Evolutionary conservation across 2,329 filamentous ascomycete genomes (phyloP).

Genomic region (Phaeosphaeria sp.): DNA sequence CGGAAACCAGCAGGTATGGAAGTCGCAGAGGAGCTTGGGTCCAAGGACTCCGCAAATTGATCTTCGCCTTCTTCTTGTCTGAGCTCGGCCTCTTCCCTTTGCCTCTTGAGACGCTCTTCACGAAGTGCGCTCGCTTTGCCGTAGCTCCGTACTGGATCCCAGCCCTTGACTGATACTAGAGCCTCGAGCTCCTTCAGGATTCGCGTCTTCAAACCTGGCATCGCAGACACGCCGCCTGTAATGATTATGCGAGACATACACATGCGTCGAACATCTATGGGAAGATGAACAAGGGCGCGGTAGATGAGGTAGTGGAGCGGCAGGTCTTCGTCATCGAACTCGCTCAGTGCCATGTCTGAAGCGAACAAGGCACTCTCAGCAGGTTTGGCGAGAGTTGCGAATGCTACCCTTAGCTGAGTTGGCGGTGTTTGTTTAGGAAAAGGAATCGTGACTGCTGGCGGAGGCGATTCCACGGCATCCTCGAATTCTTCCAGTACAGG

Average conservation of each 20-base stretch:
- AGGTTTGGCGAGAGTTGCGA: conserved; percentile 73
- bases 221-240: conserved; percentile 78
- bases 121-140: conserved; percentile 58
- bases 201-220: conserved; percentile 80
- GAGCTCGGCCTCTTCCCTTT: conserved; percentile 30
- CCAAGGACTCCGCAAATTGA: conserved; percentile 27
- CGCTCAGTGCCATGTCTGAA: conserved; percentile 56
- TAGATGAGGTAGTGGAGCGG: conserved; percentile 81
- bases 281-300: conserved; percentile 74
- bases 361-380: conserved; percentile 79
- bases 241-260: conserved; percentile 93
- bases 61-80: conserved; percentile 30
- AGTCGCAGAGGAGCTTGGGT: conserved; percentile 10
- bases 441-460: conserved; percentile 42
- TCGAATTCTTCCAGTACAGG: conserved; percentile 54
- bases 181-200: conserved; percentile 76
- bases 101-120: conserved; percentile 33
- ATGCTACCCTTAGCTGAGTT: conserved; percentile 69
- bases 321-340: conserved; percentile 86
- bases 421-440: conserved; percentile 47
- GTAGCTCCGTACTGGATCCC: conserved; percentile 78
- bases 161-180: conserved; percentile 73
- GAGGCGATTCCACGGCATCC: conserved; percentile 44
- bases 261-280: conserved; percentile 79
- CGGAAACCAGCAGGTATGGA: conserved; percentile 50